Percentiles rank a stretch among this genome's conserved stretches.
Evolutionary conservation across 2,329 filamentous ascomycete genomes (phyloP).

Genomic region (Pyrenochaeta sp.): DNA sequence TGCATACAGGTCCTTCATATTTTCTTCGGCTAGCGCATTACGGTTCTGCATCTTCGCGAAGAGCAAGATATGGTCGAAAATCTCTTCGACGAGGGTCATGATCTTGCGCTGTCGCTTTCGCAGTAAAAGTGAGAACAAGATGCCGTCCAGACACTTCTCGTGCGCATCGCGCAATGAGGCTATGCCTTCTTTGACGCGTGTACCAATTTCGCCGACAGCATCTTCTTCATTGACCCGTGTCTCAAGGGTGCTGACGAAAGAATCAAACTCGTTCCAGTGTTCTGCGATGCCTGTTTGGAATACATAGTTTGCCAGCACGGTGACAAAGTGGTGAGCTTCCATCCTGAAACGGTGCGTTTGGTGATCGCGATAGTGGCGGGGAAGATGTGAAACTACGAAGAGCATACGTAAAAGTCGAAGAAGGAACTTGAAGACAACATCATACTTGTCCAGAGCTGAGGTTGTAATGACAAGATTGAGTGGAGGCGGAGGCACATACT

Average conservation of each 20-base stretch:
- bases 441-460: constrained; percentile 77
- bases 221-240: constrained; percentile 59
- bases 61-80: constrained; percentile 74
- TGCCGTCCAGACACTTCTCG: constrained; percentile 75
- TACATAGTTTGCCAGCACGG: constrained; percentile 76
- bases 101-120: constrained; percentile 78
- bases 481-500: constrained; percentile 79
- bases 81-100: constrained; percentile 76
- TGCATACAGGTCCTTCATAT: constrained; percentile 64
- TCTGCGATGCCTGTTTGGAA: constrained; percentile 78
- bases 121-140: constrained; percentile 76
- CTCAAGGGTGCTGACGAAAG: constrained; percentile 71
- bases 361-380: constrained; percentile 32
- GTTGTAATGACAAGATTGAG: constrained; percentile 78
- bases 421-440: constrained; percentile 81
- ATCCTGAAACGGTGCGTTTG: constrained; percentile 64
- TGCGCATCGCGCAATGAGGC: constrained; percentile 74
- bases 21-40: constrained; percentile 29
- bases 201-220: constrained; percentile 56
- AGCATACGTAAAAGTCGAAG: constrained; percentile 81
- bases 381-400: constrained; percentile 67
- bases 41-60: constrained; percentile 59
- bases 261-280: constrained; percentile 76
- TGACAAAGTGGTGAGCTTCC: constrained; percentile 82
- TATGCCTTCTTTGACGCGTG: constrained; percentile 64